phyloP scores from a whole-genome alignment of 2,329 filamentous ascomycete genomes.

The Zasmidium citrigriseum region DNA sequence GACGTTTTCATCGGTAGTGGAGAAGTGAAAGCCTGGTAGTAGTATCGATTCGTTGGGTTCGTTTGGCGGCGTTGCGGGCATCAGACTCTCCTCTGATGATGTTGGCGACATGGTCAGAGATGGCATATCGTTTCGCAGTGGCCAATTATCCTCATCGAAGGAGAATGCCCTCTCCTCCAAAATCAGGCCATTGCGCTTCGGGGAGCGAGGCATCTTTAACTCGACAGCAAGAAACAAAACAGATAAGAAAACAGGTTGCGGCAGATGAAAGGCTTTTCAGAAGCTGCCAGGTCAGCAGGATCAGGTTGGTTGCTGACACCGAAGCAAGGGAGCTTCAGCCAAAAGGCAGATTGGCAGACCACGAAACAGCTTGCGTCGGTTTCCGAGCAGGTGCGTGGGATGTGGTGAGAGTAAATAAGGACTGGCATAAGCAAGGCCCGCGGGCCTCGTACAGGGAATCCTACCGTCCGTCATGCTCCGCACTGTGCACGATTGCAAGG shows the following conservation, averaged over 20 bases:
- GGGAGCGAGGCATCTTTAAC: slow-evolving; percentile 9
- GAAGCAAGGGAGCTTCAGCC: slow-evolving; percentile 9
- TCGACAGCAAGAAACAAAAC: neutral
- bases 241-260: neutral
- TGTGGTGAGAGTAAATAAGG: slow-evolving; percentile 6
- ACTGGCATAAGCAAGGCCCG: neutral
- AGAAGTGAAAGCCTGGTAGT: slow-evolving; percentile 26
- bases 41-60: slow-evolving; percentile 10
- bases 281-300: neutral
- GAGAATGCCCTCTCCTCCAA: slow-evolving; percentile 6
- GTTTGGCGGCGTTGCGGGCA: neutral
- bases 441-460: neutral
- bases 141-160: slow-evolving; percentile 11
- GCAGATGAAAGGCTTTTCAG: neutral
- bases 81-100: slow-evolving; percentile 12
- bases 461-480: slow-evolving; percentile 7
- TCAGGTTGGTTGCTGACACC: slow-evolving; percentile 4
- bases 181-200: slow-evolving; percentile 16
- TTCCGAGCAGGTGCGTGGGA: neutral
- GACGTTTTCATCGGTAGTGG: slow-evolving; percentile 20
- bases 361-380: neutral
- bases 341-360: neutral
- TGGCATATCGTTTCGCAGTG: slow-evolving; percentile 4
- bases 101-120: slow-evolving; percentile 14
- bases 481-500: neutral